These are phyloP conservation scores for Fusarium nodosum DNA, from an alignment of 2,329 filamentous ascomycete genomes.

Conservation along the genomic window DNA sequence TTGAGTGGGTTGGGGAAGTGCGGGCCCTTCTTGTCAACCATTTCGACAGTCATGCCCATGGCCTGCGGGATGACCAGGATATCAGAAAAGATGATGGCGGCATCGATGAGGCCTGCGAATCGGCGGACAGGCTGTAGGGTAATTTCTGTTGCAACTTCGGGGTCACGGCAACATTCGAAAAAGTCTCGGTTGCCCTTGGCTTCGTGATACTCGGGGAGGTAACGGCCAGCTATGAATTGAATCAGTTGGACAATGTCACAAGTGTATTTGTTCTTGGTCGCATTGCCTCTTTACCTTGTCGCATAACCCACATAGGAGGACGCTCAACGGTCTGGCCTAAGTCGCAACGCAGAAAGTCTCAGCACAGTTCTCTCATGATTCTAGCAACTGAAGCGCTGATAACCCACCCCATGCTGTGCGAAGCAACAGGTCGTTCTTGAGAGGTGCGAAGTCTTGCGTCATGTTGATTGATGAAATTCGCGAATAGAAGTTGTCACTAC, in stretches of 20 bases:
- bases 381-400: constrained; percentile 12
- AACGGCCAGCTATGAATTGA: constrained; percentile 80
- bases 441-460: constrained; percentile 79
- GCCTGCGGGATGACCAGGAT: constrained; percentile 98
- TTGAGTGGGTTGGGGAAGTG: constrained; percentile 90
- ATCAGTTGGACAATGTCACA: constrained; percentile 17
- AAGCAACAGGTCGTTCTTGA: constrained; percentile 93
- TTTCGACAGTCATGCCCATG: constrained; percentile 98
- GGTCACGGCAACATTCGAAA: constrained; percentile 95
- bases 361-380: constrained; percentile 40
- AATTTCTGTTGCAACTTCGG: constrained; percentile 91
- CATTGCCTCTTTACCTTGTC: constrained; percentile 78
- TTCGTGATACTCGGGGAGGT: constrained; percentile 97
- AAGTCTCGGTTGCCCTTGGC: constrained; percentile 93
- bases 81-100: constrained; percentile 98
- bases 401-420: constrained; percentile 86
- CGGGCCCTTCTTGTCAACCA: constrained; percentile 97
- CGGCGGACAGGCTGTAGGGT: constrained; percentile 96
- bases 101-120: constrained; percentile 90
- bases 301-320: constrained; percentile 99
- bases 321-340: constrained; percentile 90
- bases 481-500: constrained; percentile 12
- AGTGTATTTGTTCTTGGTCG: constrained; percentile 5
- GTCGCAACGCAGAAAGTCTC: constrained; percentile 38
- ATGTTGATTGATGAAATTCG: constrained; percentile 61